Conservation (phyloP, 2,329 filamentous ascomycete genomes). For the Pezicula radicicola region DNA sequence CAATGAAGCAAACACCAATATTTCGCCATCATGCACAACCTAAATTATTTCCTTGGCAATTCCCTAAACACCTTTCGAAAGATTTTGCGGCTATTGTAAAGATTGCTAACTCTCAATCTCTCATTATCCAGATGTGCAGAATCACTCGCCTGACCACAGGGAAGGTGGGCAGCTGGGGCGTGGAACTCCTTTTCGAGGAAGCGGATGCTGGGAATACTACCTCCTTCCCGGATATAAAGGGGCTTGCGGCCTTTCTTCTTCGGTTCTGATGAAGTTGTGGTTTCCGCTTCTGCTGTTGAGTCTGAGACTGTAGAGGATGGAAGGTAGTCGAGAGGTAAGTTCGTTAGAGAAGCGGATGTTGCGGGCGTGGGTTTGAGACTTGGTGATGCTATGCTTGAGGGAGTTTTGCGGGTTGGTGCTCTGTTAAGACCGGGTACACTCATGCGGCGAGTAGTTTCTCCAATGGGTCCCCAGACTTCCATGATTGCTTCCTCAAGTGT, state of each 20-base stretch:
- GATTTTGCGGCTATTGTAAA: constrained; percentile 89
- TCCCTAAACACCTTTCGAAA: constrained; percentile 75
- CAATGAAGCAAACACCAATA: too few relatives aligned
- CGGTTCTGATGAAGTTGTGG: neutral
- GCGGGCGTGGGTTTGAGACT: constrained; percentile 40
- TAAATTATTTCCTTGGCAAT: constrained; percentile 26
- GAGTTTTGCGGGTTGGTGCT: constrained; percentile 13
- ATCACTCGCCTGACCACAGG: constrained; percentile 92
- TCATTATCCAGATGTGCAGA: constrained; percentile 94
- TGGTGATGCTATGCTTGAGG: constrained; percentile 17
- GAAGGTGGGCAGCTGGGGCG: constrained; percentile 87
- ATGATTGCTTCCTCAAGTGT: constrained; percentile 84
- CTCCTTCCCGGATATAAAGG: constrained; percentile 92
- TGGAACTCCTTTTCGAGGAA: constrained; percentile 93
- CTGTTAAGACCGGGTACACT: constrained; percentile 35
- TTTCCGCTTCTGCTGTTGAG: constrained; percentile 2
- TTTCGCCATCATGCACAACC: too few relatives aligned
- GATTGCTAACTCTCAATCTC: constrained; percentile 79
- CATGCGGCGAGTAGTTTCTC: constrained; percentile 23
- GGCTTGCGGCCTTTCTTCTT: constrained; percentile 50
- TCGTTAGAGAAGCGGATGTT: constrained; percentile 49
- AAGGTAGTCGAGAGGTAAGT: constrained; percentile 21
- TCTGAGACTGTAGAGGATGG: constrained; percentile 10
- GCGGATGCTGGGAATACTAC: constrained; percentile 89
- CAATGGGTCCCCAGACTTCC: constrained; percentile 72